Conservation (phyloP, 2,329 filamentous ascomycete genomes). For the Waltergamsia citrina region DNA sequence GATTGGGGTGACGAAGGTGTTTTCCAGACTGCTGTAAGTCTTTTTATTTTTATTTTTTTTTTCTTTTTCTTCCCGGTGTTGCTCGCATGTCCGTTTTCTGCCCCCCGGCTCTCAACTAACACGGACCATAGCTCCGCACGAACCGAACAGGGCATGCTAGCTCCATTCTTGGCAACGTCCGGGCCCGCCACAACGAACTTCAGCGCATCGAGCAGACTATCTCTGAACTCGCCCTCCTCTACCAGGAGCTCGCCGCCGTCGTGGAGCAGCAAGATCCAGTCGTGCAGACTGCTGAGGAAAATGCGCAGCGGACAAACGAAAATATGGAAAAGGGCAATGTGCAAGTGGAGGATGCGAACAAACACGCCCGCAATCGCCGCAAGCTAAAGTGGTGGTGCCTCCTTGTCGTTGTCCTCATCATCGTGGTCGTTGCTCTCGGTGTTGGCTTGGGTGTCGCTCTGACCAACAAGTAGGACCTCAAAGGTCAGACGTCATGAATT, state of each 20-base stretch:
- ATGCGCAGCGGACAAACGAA: constrained; percentile 55
- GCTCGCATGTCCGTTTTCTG: not conserved
- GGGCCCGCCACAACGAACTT: constrained; percentile 75
- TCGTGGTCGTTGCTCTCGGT: constrained; percentile 43
- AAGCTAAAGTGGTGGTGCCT: constrained; percentile 80
- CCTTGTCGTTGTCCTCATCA: constrained; percentile 48
- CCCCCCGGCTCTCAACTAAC: not conserved
- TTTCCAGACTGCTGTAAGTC: constrained; percentile 70
- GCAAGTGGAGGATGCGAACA: constrained; percentile 59
- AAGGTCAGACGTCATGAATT: too few relatives aligned
- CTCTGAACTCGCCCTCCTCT: constrained; percentile 58
- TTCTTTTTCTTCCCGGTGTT: constrained; percentile 2
- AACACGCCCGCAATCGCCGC: constrained; percentile 54
- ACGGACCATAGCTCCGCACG: constrained; percentile 49
- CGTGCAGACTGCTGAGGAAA: constrained; percentile 52
- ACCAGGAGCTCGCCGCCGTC: constrained; percentile 65
- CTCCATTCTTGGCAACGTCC: constrained; percentile 67
- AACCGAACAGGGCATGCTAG: constrained; percentile 67
- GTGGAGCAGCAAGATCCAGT: constrained; percentile 63
- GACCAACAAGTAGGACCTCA: not conserved
- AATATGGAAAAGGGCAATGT: constrained; percentile 61
- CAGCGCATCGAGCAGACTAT: constrained; percentile 72
- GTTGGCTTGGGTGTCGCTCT: constrained; percentile 41
- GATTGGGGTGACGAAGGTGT: constrained; percentile 74
- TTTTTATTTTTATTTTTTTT: not conserved